phyloP scores from a whole-genome alignment of 2,329 filamentous ascomycete species.

The Fusarium setosum region DNA sequence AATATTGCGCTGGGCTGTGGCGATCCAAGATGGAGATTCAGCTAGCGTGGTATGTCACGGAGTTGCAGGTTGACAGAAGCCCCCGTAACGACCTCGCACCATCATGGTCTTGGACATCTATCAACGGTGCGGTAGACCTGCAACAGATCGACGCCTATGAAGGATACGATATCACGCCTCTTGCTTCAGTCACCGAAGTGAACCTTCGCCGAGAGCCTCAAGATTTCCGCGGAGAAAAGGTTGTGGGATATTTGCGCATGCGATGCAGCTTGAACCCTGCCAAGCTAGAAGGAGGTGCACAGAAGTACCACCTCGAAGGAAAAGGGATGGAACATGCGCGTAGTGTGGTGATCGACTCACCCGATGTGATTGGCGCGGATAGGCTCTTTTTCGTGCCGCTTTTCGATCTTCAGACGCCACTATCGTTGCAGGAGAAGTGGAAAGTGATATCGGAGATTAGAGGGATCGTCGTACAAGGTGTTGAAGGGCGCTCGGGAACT shows the following conservation, averaged over 20 bases:
- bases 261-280: conserved; percentile 13
- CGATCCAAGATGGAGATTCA: conserved; percentile 18
- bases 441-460: conserved; percentile 9
- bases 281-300: not conserved
- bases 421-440: conserved; percentile 6
- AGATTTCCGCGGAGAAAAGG: not conserved
- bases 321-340: conserved; percentile 4
- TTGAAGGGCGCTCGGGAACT: not conserved
- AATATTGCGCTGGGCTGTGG: conserved; percentile 25
- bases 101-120: conserved; percentile 20
- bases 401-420: conserved; percentile 4
- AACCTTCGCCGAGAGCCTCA: not conserved
- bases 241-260: not conserved
- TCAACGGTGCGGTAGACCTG: conserved; percentile 9
- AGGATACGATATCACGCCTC: conserved; percentile 3
- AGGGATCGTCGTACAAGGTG: conserved; percentile 5
- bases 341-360: not conserved
- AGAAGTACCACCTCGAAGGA: not conserved
- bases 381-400: conserved; percentile 15
- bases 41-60: conserved; percentile 6
- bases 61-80: not conserved
- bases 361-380: not conserved
- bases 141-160: conserved; percentile 4
- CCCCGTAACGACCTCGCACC: conserved; percentile 19
- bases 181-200: conserved; percentile 5